These are phyloP conservation scores for bread wheat (Triticum aestivum) DNA, from an alignment of 176 grass and related monocot genomes.

Conservation along the genomic window IWGSC_CS_RefSeq_v2.1 NC_057812.1:248058370-248058869, in stretches of 20 bases:
- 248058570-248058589: background rate
- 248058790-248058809: background rate
- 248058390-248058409: background rate
- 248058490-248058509: background rate
- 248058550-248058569: background rate
- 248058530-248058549: conserved; percentile 1
- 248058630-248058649: background rate
- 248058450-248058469: conserved; percentile 14
- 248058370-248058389: background rate
- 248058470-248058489: background rate
- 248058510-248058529: too few relatives aligned
- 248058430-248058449: background rate
- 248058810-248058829: conserved; percentile 35
- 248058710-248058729: background rate
- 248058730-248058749: conserved; percentile 11
- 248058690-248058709: conserved; percentile 1
- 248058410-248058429: conserved; percentile 11
- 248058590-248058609: background rate
- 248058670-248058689: background rate
- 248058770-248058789: conserved; percentile 1
- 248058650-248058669: background rate
- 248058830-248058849: conserved; percentile 50
- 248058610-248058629: conserved; percentile 10
- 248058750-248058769: background rate
- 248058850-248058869: conserved; percentile 98